Evolutionary conservation across 257 asterid species (phyloP).

Genomic region (Scutellaria minor): DNA sequence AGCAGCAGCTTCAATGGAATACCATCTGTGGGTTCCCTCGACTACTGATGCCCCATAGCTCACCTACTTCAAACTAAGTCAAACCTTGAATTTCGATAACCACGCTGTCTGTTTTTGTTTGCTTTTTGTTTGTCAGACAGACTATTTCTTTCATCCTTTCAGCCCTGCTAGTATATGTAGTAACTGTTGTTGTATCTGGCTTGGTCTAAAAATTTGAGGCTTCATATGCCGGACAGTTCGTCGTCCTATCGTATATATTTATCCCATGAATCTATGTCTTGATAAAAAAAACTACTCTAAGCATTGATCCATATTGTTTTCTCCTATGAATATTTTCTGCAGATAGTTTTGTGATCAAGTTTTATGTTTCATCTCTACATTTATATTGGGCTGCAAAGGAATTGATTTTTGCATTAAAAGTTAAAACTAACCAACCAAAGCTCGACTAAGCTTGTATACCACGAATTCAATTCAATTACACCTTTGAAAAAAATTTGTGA

Average conservation of each 20-base stretch:
- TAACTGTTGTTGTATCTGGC: conserved; percentile 38
- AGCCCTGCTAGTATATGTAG: conserved; percentile 32
- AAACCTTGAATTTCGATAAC: conserved; percentile 7
- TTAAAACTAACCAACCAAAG: too few species aligned
- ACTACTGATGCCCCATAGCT: conserved; percentile 53
- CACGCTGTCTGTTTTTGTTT: not conserved
- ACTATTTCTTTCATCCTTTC: not conserved
- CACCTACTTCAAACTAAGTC: conserved; percentile 17
- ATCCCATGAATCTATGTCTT: conserved; percentile 20
- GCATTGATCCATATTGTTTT: not conserved
- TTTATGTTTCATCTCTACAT: too few species aligned
- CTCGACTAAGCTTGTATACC: too few species aligned
- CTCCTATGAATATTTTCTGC: not conserved
- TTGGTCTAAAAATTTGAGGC: conserved; percentile 5
- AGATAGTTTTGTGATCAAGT: too few species aligned
- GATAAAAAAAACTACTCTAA: conserved; percentile 24
- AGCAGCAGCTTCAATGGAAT: conserved; percentile 56
- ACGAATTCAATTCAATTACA: too few species aligned
- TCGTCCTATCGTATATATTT: conserved; percentile 29
- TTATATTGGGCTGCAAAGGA: too few species aligned
- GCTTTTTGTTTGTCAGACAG: conserved; percentile 24
- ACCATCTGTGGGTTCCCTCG: conserved; percentile 74
- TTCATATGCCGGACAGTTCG: conserved; percentile 11
- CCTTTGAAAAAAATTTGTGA: too few species aligned
- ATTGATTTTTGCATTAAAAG: too few species aligned